These are phyloP conservation scores for Penicillium janthinellum DNA, from an alignment of 2,329 filamentous ascomycete species.

Conservation along the genomic window DNA sequence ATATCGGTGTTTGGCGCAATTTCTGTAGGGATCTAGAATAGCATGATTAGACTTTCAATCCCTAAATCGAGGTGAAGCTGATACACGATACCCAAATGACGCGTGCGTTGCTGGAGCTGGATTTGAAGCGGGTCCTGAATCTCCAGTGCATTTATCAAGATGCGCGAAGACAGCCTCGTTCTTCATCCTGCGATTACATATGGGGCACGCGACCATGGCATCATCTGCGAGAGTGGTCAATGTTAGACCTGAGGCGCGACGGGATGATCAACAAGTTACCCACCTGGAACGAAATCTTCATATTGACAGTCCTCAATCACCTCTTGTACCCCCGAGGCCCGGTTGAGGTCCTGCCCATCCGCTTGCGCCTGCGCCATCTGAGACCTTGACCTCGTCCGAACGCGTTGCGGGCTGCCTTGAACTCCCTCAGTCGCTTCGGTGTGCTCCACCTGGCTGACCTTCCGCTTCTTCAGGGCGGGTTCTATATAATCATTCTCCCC, in stretches of 20 bases:
- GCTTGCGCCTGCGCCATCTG: constrained; percentile 19
- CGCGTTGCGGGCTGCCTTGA: constrained; percentile 30
- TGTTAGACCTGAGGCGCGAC: constrained; percentile 14
- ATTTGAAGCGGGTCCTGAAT: background rate
- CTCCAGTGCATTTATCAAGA: constrained; percentile 65
- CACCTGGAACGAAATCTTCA: constrained; percentile 42
- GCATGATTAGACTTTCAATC: constrained; percentile 21
- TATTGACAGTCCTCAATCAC: constrained; percentile 46
- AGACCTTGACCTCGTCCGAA: constrained; percentile 39
- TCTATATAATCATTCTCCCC: constrained; percentile 40
- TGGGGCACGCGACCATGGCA: constrained; percentile 79
- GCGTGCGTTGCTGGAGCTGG: constrained; percentile 19
- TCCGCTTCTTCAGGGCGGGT: constrained; percentile 39
- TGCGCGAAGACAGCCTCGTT: constrained; percentile 75
- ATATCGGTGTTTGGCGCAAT: constrained; percentile 19
- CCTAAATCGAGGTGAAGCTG: background rate
- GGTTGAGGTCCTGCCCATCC: constrained; percentile 7
- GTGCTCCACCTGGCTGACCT: constrained; percentile 33
- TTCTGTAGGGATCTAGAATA: constrained; percentile 26
- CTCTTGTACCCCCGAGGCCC: constrained; percentile 23
- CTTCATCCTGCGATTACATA: constrained; percentile 80
- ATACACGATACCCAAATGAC: constrained; percentile 31
- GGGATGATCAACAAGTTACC: constrained; percentile 7
- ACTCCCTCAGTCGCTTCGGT: constrained; percentile 43
- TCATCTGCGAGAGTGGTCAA: constrained; percentile 56